Base-by-base conservation (phyloP, 371 early-diverging fungal species). In the Sporodiniella umbellata region DNA sequence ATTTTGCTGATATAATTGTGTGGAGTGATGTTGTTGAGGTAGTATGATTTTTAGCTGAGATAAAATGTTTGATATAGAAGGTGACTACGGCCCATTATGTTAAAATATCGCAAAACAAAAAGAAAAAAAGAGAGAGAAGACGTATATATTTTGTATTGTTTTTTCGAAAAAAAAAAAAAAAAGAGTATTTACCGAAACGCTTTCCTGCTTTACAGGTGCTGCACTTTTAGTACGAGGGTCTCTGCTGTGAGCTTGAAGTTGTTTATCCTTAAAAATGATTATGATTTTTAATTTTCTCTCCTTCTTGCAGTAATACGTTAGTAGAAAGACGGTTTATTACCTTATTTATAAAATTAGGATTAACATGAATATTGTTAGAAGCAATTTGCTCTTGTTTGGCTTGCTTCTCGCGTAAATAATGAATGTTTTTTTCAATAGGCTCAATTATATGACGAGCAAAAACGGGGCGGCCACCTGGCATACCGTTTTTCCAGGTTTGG, bases 401-500 rank as follows among this genome's bases (percentile, higher is more conserved):
- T 50, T 52, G 30, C 18, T 63, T 63, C 47, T 69, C 66, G 12
- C 70, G 63, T 28, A 71, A 66, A 50, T 61, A 77, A 6, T 56
- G 53, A 7, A 85, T 51, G 4, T 76, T 66, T 35, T 76, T 71
- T 37, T 89, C 86, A 45, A 89, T 79, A 1, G 66, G 62, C 15
- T 68, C 70, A 40, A 84, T 72, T 12, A 79, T 51, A 47, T 75
- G 74, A 14, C 74, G 62, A 15, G 85, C 59, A 58, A 86, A 88
- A n/a, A 85, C 78, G 35, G 78, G 83, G 1, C 61, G 60, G 33
- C 82, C 84, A 39, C 78, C 70, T 12, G 78, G 78, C 63, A 75
- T 77, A 21, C 85, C 87, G 53, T 80, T 75, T 52, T 84, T 88
- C 96, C 96, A 95, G 0, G 93, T 93, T 10, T 66, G 74, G 28